Evolutionary conservation across 2,329 filamentous ascomycete species (phyloP).

Genomic region (Hypocrella siamensis): DNA sequence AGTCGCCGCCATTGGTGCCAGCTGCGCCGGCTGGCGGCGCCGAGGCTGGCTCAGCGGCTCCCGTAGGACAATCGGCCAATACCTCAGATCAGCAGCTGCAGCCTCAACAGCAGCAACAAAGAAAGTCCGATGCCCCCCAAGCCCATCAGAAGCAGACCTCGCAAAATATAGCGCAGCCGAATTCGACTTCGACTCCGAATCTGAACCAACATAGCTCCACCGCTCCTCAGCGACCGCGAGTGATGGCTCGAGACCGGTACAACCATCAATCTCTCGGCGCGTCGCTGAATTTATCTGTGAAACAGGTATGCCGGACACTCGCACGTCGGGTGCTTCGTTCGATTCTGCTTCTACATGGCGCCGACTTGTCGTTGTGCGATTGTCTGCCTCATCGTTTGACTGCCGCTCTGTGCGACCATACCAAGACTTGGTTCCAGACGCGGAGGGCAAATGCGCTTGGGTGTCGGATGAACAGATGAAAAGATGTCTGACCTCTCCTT

Average conservation of each 20-base stretch:
- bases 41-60: not conserved
- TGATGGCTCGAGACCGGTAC: constrained; percentile 32
- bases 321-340: too few species aligned
- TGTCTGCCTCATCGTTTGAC: too few species aligned
- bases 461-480: not conserved
- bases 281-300: constrained; percentile 47
- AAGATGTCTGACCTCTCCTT: too few species aligned
- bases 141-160: not conserved
- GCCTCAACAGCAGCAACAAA: not conserved
- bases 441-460: too few species aligned
- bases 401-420: too few species aligned
- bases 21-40: constrained; percentile 2
- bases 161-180: not conserved
- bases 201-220: constrained; percentile 7
- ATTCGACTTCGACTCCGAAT: too few species aligned
- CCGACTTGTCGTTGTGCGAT: not conserved
- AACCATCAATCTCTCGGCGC: constrained; percentile 53
- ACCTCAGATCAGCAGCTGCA: not conserved
- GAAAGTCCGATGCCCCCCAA: not conserved
- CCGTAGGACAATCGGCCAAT: not conserved
- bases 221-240: constrained; percentile 11
- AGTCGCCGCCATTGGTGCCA: not conserved
- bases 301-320: constrained; percentile 45
- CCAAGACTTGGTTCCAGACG: too few species aligned
- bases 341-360: too few species aligned